Evolutionary conservation across 805 yeast species (phyloP), one percentile per base, ranked within the genome.

Genomic region (Wickerhamiella kurtzmanii): DNA sequence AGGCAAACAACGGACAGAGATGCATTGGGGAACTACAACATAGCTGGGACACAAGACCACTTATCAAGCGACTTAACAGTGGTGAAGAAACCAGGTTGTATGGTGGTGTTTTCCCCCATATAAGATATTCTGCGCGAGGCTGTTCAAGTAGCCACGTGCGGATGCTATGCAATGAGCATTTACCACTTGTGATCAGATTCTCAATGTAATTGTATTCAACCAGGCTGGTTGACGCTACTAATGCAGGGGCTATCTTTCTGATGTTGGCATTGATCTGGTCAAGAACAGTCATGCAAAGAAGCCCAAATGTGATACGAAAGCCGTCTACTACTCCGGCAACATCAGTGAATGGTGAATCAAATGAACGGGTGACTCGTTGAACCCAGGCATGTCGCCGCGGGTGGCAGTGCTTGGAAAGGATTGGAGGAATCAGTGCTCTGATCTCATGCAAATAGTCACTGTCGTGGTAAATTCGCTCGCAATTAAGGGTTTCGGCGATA

Each of bases 241-340:
- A 69, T 2, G 82, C 80, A 2, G 95, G 94, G 57, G 96, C 73
- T 46, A 87, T 68, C 18, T 85, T 77, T 54, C 95, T 73, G 46
- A 89, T 84, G 65, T 88, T 96, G 60, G 88, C 95, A 64, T 88
- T 88, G 15, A 96, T 95, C 47, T 87, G 92, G 59, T 89, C 96
- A 51, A 88, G 70, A 62, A 88, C 89, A 94, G 88, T 87, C 9
- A 94, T 89, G 63, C 88, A 96, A 52, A 89, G 69, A 48, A 89
- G 81, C 49, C 82, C 80, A 60, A 88, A 85, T 6, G 84, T 73
- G 62, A 79, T 74, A 47, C 87, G 72, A 45, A 89, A 66, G 1
- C 94, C 96, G 32, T 78, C 84, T 25, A 84, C 82, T 37, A 87
- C 67, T 3, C 65, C 51, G 3, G 73, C 62, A n/a, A 76, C 68